phyloP scores from a whole-genome alignment of 192 early-diverging fungal species.

The Radiomyces spectabilis region DNA sequence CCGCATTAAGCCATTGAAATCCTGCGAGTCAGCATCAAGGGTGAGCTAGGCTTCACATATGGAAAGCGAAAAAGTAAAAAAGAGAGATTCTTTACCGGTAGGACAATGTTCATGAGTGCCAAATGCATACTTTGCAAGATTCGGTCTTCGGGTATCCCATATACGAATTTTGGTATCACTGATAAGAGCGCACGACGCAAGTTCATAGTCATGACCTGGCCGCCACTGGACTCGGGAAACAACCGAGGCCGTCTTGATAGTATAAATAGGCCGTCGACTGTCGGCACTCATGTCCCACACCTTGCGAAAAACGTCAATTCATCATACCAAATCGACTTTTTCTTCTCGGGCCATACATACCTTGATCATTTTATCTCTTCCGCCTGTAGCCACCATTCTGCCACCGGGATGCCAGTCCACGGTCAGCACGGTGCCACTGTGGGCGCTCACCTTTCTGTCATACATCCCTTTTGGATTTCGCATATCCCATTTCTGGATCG shows the following conservation, averaged over 20 bases:
- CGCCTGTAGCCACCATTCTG: constrained; percentile 62
- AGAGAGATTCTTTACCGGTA: constrained; percentile 40
- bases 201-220: constrained; percentile 54
- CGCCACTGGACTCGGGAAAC: constrained; percentile 68
- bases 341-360: constrained; percentile 17
- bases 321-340: background rate
- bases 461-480: constrained; percentile 46
- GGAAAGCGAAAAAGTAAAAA: too few relatives aligned
- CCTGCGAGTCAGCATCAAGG: constrained; percentile 31
- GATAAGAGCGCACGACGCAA: constrained; percentile 61
- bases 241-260: constrained; percentile 57
- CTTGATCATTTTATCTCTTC: constrained; percentile 71
- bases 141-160: constrained; percentile 66
- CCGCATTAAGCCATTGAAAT: constrained; percentile 56
- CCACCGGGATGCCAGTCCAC: constrained; percentile 76
- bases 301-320: constrained; percentile 10
- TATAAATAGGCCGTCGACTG: constrained; percentile 46
- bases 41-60: too few relatives aligned
- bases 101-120: constrained; percentile 62
- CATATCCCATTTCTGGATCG: constrained; percentile 77
- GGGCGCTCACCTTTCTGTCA: constrained; percentile 62
- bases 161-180: constrained; percentile 59
- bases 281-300: constrained; percentile 66
- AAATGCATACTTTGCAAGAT: constrained; percentile 57
- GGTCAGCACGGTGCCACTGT: constrained; percentile 61